Percentiles rank a stretch among this genome's conserved stretches.
Conservation (phyloP, 2,329 filamentous ascomycete genomes). For the Penicillium fuscoglaucum region DNA sequence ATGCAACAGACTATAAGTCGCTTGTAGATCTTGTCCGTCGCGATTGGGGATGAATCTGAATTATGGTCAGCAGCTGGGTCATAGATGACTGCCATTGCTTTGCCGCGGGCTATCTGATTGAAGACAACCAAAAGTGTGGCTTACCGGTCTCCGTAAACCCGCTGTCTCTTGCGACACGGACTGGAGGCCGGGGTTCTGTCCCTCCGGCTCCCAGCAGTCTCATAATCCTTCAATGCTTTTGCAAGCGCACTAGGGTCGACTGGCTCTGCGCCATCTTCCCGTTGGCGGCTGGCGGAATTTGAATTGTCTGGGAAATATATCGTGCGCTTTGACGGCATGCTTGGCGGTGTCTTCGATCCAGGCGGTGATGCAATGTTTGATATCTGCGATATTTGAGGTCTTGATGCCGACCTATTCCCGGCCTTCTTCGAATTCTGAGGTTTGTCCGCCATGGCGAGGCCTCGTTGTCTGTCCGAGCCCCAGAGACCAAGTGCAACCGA, state of each 20-base stretch:
- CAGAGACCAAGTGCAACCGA: slow-evolving; percentile 15
- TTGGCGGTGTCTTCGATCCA: slow-evolving; percentile 61
- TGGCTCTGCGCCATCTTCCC: slow-evolving; percentile 49
- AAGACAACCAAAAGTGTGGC: slow-evolving; percentile 20
- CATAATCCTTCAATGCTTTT: slow-evolving; percentile 62
- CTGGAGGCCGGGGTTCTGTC: slow-evolving; percentile 65
- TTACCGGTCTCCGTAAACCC: slow-evolving; percentile 65
- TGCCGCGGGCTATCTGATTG: neutral
- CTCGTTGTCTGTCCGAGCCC: slow-evolving; percentile 14
- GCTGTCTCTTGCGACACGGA: slow-evolving; percentile 67
- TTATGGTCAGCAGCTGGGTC: slow-evolving; percentile 5
- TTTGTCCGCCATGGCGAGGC: slow-evolving; percentile 23
- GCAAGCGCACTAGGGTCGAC: slow-evolving; percentile 61
- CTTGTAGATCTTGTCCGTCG: slow-evolving; percentile 87
- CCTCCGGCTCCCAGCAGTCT: slow-evolving; percentile 58
- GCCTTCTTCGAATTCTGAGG: slow-evolving; percentile 19
- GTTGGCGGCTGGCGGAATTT: slow-evolving; percentile 27
- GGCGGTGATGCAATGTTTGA: slow-evolving; percentile 51
- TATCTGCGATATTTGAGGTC: slow-evolving; percentile 25
- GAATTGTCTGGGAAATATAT: slow-evolving; percentile 37
- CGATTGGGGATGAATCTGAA: slow-evolving; percentile 90
- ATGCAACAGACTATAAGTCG: slow-evolving; percentile 87
- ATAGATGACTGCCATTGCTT: neutral
- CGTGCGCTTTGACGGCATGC: slow-evolving; percentile 51
- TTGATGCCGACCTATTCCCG: slow-evolving; percentile 22